Base-by-base conservation (phyloP, 2,329 filamentous ascomycete genomes). In the Stenocarpella maydis region DNA sequence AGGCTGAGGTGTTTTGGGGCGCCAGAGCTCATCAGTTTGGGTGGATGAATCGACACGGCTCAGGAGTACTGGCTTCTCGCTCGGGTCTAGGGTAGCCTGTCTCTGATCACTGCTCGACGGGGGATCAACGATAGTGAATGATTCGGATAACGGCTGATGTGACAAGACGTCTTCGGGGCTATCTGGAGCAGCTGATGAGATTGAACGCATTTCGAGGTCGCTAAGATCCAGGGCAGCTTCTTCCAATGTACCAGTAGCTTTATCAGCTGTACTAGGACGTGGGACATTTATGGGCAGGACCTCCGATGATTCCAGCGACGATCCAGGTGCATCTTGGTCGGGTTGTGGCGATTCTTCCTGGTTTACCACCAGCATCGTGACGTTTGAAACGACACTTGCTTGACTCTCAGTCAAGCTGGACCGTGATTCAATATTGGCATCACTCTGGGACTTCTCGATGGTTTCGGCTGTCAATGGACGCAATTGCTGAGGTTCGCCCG, bases 11-110 rank as follows among this genome's bases (percentile, higher is more conserved):
- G 65, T 69, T n/a, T 49, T 67, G 3, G 71, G 65, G 12, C 53
- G 61, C 55, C 65, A 71, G 43, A 47, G 72, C 21, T 73, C 74
- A 26, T 77, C 76, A 15, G 77, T 78, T 64, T 78, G 77, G 14
- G 76, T 78, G 9, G 75, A 72, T 19, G 75, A 76, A 67, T 78
- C 73, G 26, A 74, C 71, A 34, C 76, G 71, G 63, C 73, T 71
- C 34, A 63, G 43, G 19, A 72, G 70, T 39, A 73, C 70, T 52
- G 66, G 69, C 15, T 64, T 67, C 26, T 55, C 54, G 26, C 28
- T 28, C 3, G 24, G 34, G 15, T 53, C 19, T 24, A n/a, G 19
- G 8, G 12, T 26, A 12, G 24, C 7, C 17, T 39, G 55, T 5
- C n/a, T 63, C 69, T 75, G 54, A 67, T 55, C 19, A 47, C 17